Conservation (phyloP, 2,329 filamentous ascomycete species). For the Penicillium sp. region DNA sequence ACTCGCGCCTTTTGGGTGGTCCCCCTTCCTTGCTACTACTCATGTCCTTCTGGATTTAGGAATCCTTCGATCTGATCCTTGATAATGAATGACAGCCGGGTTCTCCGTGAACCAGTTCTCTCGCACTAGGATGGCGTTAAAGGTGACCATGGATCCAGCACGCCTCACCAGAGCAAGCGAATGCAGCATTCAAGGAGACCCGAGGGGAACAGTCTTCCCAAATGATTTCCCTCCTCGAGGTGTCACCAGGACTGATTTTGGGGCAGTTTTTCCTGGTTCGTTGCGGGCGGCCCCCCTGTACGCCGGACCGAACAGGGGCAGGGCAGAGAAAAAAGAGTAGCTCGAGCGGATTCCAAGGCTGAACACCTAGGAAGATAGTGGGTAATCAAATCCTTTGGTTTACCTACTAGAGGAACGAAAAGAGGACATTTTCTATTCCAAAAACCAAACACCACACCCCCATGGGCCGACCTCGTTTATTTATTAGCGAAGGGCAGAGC, state of each 20-base stretch:
- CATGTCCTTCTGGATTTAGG: slow-evolving; percentile 20
- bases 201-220: neutral
- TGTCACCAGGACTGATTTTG: neutral
- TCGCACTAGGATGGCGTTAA: slow-evolving; percentile 15
- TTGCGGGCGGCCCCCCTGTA: slow-evolving; percentile 17
- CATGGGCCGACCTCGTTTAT: neutral
- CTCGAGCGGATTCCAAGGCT: slow-evolving; percentile 14
- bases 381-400: neutral
- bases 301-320: slow-evolving; percentile 24
- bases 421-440: neutral
- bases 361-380: slow-evolving; percentile 2
- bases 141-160: slow-evolving; percentile 25
- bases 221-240: neutral
- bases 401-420: neutral
- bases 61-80: slow-evolving; percentile 5
- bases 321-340: slow-evolving; percentile 11
- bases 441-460: neutral
- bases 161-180: slow-evolving; percentile 10
- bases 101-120: slow-evolving; percentile 19
- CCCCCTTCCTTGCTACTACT: slow-evolving; percentile 37
- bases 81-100: slow-evolving; percentile 10
- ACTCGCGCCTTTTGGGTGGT: slow-evolving; percentile 46
- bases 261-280: neutral
- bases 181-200: slow-evolving; percentile 21
- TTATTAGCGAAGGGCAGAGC: slow-evolving; percentile 10